Base-by-base conservation (phyloP, 768 basidiomycete genomes). In the Lactarius akahatsu region DNA sequence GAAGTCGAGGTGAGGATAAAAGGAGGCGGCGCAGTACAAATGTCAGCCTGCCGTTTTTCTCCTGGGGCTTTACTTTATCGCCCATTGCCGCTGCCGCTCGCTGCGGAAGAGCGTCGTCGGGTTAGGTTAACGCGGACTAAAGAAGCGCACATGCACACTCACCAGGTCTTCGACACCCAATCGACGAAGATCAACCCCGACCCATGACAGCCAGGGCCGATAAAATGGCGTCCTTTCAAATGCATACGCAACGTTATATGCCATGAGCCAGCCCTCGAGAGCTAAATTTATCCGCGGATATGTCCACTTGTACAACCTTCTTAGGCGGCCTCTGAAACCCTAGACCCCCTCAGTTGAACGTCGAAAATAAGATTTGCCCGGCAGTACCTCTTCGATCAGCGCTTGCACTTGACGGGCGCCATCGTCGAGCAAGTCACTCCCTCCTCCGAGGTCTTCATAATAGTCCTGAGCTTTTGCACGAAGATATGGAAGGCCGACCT, bases 401-500 rank as follows among this genome's bases (percentile, higher is more conserved):
- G 79, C 78, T 66, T 76, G 82, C 28, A 80, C 71, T 62, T 81
- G 83, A 34, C 80, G 78, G 20, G 73, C 71, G 57, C 79, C 74
- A 41, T 76, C 82, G 62, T 87, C 87, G 15, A 86, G 75, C 26
- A 89, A 75, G 57, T 93, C 90, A n/a, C 81, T 78, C 5, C 91
- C 90, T 28, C 96, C 96, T 5, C 96, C 95, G 16, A 98, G 76
- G 50, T 88, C 84, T 77, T 99, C 96, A 72, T 88, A 96, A 72
- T 92, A 90, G 72, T 97, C 95, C 55, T 92, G 90, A 3, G 88
- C 85, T 75, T 96, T 96, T 26, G 94, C 90, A 71, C 92, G 84
- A 28, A 96, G 66, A 74, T 97, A 98, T 5, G 96, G 96, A 4
- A 98, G 75, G 18, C 90, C 92, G 57, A 98, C 84, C 95, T 94